phyloP scores from a whole-genome alignment of 23 red algal species.

The Gracilaria caudata region DNA sequence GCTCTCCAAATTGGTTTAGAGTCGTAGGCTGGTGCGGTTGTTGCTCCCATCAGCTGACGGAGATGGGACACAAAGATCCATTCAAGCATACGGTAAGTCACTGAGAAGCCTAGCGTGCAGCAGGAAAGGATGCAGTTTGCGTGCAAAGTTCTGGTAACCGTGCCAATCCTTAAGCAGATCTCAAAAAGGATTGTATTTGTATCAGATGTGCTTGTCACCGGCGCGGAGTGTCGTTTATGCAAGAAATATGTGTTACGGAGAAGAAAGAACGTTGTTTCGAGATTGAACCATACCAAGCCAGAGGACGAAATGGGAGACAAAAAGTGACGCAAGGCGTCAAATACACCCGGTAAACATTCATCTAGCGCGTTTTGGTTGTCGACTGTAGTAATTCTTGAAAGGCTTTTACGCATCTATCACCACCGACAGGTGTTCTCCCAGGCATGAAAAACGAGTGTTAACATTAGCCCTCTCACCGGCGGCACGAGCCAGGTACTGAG shows the following conservation, averaged over 20 bases:
- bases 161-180: neutral
- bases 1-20: neutral
- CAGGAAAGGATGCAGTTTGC: neutral
- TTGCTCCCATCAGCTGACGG: neutral
- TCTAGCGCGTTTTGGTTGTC: no score
- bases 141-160: neutral
- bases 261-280: neutral
- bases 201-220: neutral
- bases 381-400: no score
- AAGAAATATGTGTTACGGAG: slow-evolving; percentile 1
- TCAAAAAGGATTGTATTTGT: neutral
- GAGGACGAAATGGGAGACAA: neutral
- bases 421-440: no score
- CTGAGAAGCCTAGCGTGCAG: neutral
- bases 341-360: no score
- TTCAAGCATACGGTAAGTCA: neutral
- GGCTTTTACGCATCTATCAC: no score
- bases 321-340: neutral
- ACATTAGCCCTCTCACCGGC: no score
- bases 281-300: neutral
- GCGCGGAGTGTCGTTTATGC: neutral
- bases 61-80: neutral
- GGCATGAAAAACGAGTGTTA: no score
- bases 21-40: neutral
- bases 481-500: no score